These are phyloP conservation scores for Allium cepa DNA, from an alignment of 106 monocot species.

Conservation along the genomic window DNA sequence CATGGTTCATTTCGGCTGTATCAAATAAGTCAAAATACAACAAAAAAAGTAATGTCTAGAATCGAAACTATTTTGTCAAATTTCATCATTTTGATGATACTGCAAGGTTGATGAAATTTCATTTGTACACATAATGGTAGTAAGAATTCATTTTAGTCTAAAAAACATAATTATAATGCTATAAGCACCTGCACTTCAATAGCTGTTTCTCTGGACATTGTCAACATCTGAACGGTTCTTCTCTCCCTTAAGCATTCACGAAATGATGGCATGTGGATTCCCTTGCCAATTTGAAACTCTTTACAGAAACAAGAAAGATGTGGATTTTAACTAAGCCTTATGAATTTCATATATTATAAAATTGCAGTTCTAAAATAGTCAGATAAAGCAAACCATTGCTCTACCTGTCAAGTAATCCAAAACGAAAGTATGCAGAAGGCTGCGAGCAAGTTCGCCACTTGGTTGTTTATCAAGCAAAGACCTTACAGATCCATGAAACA, in stretches of 20 bases:
- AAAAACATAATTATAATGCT: not conserved
- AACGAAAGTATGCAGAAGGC: constrained; percentile 68
- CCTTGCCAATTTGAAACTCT: constrained; percentile 87
- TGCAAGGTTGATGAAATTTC: no score
- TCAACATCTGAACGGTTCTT: constrained; percentile 85
- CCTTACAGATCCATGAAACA: constrained; percentile 79
- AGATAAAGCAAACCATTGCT: not conserved
- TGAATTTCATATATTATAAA: no score
- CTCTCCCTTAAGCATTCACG: constrained; percentile 81
- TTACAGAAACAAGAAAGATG: constrained; percentile 3
- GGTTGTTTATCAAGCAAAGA: constrained; percentile 85
- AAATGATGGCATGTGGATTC: constrained; percentile 83
- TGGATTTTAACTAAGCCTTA: not conserved
- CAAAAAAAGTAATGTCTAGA: no score
- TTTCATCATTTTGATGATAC: no score
- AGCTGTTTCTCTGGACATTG: constrained; percentile 71
- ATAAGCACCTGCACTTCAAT: constrained; percentile 84
- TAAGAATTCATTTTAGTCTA: not conserved
- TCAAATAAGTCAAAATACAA: no score
- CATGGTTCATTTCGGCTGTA: no score
- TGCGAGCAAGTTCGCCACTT: constrained; percentile 83
- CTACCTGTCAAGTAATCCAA: constrained; percentile 80
- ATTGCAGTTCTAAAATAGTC: no score
- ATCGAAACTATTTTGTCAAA: no score
- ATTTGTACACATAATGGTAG: no score